Conservation (phyloP, 2,329 filamentous ascomycete genomes). For the Pseudocercospora musae region DNA sequence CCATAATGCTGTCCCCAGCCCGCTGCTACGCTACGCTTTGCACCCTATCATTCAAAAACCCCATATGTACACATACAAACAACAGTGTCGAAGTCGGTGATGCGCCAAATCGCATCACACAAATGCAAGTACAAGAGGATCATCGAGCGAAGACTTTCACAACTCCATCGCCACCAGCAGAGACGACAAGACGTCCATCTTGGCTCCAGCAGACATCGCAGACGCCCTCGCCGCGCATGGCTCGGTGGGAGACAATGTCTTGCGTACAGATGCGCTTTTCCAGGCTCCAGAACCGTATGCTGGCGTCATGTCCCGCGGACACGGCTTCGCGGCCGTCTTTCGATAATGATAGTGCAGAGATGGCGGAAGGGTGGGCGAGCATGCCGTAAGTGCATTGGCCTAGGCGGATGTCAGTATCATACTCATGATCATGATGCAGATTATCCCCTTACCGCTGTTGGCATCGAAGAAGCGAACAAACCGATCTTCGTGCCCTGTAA, state of each 20-base stretch:
- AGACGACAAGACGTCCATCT: slow-evolving; percentile 91
- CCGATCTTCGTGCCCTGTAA: slow-evolving; percentile 93
- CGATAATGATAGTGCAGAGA: slow-evolving; percentile 85
- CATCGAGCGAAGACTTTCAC: slow-evolving; percentile 76
- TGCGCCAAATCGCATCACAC: background rate
- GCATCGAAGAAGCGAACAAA: slow-evolving; percentile 98
- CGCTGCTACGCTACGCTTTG: background rate
- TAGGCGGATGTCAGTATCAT: slow-evolving; percentile 40
- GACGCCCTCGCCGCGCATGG: slow-evolving; percentile 94
- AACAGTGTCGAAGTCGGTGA: background rate
- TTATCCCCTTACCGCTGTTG: slow-evolving; percentile 75
- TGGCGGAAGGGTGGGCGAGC: slow-evolving; percentile 91
- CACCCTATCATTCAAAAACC: background rate
- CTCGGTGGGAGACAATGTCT: slow-evolving; percentile 86
- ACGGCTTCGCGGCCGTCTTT: slow-evolving; percentile 93
- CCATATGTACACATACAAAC: background rate
- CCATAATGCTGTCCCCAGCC: background rate
- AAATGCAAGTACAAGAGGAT: background rate
- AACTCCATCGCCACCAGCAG: slow-evolving; percentile 88
- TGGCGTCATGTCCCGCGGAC: slow-evolving; percentile 92
- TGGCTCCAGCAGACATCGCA: slow-evolving; percentile 94
- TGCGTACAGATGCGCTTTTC: slow-evolving; percentile 95
- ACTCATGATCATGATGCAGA: background rate
- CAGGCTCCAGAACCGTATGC: slow-evolving; percentile 92
- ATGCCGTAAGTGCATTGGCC: slow-evolving; percentile 99